Evolutionary conservation across 371 early-diverging fungal genomes (phyloP).

Genomic region (Chytridium lagenaria): DNA sequence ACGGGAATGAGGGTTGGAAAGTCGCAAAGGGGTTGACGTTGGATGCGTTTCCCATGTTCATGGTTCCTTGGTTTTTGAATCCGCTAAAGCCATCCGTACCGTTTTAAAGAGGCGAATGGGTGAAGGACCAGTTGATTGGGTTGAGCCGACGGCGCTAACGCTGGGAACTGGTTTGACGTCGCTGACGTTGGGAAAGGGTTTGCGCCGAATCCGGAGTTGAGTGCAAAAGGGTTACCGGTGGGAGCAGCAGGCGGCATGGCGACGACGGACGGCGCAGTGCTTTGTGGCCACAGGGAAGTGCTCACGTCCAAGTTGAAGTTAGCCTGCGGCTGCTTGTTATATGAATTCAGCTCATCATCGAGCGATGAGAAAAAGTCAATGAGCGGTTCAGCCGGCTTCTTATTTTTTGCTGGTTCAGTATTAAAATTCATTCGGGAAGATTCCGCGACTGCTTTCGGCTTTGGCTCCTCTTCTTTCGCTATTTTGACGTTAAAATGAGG

Average conservation of each 20-base stretch:
- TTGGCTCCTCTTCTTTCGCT: conserved; percentile 9
- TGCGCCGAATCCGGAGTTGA: conserved; percentile 12
- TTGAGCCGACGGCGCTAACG: not conserved
- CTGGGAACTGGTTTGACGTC: not conserved
- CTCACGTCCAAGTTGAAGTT: not conserved
- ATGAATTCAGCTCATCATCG: conserved; percentile 42
- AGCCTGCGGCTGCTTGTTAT: conserved; percentile 27
- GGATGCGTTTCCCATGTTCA: conserved; percentile 3
- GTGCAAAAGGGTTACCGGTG: conserved; percentile 31
- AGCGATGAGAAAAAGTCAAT: conserved; percentile 56
- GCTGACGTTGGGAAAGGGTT: not conserved
- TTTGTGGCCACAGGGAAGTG: conserved; percentile 14
- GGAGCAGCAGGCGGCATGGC: conserved; percentile 32
- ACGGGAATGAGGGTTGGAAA: not conserved
- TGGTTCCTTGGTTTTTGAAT: not conserved
- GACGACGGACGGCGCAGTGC: too few species aligned
- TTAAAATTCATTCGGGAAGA: not conserved
- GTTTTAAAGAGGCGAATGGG: conserved; percentile 20
- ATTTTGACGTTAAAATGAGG: not conserved
- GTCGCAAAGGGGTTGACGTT: conserved; percentile 12
- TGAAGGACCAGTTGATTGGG: conserved; percentile 5
- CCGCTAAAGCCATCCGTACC: not conserved
- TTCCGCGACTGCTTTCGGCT: not conserved
- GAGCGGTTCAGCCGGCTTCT: conserved; percentile 28
- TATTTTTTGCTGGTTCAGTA: not conserved